Conservation (phyloP, 2,329 filamentous ascomycete species). For the Thelonectria rubi region DNA sequence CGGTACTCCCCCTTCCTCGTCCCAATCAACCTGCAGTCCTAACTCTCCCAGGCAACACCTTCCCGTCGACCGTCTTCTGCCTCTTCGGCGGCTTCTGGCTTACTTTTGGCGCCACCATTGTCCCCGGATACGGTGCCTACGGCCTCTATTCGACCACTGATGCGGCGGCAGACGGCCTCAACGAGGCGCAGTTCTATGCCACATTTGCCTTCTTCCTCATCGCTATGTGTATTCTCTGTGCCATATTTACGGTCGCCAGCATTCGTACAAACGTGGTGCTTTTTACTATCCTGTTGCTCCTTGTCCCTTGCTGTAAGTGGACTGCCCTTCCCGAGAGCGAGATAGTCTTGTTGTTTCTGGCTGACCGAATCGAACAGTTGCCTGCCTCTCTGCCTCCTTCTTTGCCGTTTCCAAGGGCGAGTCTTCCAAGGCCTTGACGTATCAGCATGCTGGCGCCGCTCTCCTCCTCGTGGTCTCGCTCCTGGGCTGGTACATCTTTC, state of each 20-base stretch:
- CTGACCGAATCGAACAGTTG: slow-evolving; percentile 29
- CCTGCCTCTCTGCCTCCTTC: slow-evolving; percentile 44
- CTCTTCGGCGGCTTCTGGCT: slow-evolving; percentile 62
- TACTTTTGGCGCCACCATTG: slow-evolving; percentile 58
- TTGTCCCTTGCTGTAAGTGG: slow-evolving; percentile 52
- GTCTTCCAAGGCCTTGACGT: slow-evolving; percentile 24
- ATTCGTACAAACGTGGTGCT: slow-evolving; percentile 73
- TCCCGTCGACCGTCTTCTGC: slow-evolving; percentile 61
- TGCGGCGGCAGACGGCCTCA: slow-evolving; percentile 49
- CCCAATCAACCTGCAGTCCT: background rate
- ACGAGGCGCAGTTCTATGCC: slow-evolving; percentile 56
- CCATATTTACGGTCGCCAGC: slow-evolving; percentile 70
- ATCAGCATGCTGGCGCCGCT: slow-evolving; percentile 43
- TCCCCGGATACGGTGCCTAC: slow-evolving; percentile 57
- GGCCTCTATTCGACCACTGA: slow-evolving; percentile 48
- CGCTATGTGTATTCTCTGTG: slow-evolving; percentile 67
- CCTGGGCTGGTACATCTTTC: slow-evolving; percentile 61
- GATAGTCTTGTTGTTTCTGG: background rate
- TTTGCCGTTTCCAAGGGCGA: slow-evolving; percentile 39
- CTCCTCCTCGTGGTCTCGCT: slow-evolving; percentile 37
- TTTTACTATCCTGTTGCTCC: slow-evolving; percentile 66
- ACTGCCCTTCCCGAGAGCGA: background rate
- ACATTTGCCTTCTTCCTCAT: slow-evolving; percentile 67
- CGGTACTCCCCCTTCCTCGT: slow-evolving; percentile 38
- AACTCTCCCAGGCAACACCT: slow-evolving; percentile 55